Evolutionary conservation across 495 filamentous ascomycete species (phyloP), one percentile per base, ranked within the genome.

Genomic region (Jackrogersella multiformis): DNA sequence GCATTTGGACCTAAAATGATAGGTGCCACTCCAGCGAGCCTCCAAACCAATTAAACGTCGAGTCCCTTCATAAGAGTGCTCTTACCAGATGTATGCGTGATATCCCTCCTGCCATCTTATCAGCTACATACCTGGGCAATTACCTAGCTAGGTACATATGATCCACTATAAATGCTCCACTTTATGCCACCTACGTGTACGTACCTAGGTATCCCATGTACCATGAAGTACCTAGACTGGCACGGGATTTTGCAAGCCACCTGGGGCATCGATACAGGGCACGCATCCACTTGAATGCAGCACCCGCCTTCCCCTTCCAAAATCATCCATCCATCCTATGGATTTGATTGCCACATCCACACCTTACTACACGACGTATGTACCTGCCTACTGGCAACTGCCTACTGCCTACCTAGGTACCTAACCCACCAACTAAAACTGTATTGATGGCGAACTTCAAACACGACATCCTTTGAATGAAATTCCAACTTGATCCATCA

Each of bases 291-390:
- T 35, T 32, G 23, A 15, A 39, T 64, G 39, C 61, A 21, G 35
- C 46, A 35, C 32, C 46, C 30, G 55, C 55, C 35, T 53, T 66
- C 36, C 65, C 52, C 35, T 63, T 62, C 53, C 39, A 59, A 30
- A 51, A 45, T 35, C 36, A 54, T 44, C 42, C 57, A 51, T 46
- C 41, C 36, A 49, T 7, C 34, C 28, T 57, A 48, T 54, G 65
- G 66, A 69, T n/a, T n/a, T n/a, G n/a, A n/a, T 69, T 69, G 66
- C 66, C 66, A 69, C 66, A 69, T 49, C 56, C 18, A 51, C 13
- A 42, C 39, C 4, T 5, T 13, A 38, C 44, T 39, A 52, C 53
- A 44, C 55, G 20, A 54, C 20, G 20, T 45, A 64, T 57, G 42
- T 56, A 57, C 53, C 44, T 64, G 23, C 62, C 36, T n/a, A n/a